These are phyloP conservation scores for Ascosphaera aggregata DNA, from an alignment of 2,329 filamentous ascomycete species.

Conservation along the genomic window DNA sequence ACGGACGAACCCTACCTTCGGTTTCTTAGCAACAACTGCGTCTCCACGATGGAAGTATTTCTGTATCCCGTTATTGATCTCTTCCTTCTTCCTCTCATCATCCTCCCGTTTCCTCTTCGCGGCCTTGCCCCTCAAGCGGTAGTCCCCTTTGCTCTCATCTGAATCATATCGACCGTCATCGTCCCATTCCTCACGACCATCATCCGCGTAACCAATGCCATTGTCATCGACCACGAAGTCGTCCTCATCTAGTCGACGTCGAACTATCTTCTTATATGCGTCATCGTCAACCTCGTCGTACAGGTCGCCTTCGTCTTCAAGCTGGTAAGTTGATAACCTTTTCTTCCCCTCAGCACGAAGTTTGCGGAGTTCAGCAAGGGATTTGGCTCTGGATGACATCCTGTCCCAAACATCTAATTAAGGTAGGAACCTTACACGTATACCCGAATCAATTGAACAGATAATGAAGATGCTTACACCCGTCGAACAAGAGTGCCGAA, in stretches of 20 bases:
- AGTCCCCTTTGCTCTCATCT: constrained; percentile 55
- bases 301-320: constrained; percentile 59
- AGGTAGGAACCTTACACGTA: too few relatives aligned
- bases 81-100: constrained; percentile 62
- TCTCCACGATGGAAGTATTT: constrained; percentile 79
- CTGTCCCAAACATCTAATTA: too few relatives aligned
- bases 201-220: constrained; percentile 81
- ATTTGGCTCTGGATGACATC: too few relatives aligned
- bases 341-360: constrained; percentile 80
- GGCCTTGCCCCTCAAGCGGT: constrained; percentile 35
- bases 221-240: constrained; percentile 98
- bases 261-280: constrained; percentile 88
- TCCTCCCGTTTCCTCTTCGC: constrained; percentile 74
- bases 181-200: constrained; percentile 86
- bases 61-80: constrained; percentile 75
- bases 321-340: constrained; percentile 63
- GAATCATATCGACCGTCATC: constrained; percentile 38
- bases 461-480: too few relatives aligned
- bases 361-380: constrained; percentile 56
- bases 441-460: too few relatives aligned
- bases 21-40: constrained; percentile 38
- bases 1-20: constrained; percentile 37
- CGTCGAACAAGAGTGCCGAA: too few relatives aligned
- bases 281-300: constrained; percentile 97
- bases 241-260: constrained; percentile 70